Base-by-base conservation (phyloP, 2,329 filamentous ascomycete genomes). In the Lasiodiplodia hormozganensis region DNA sequence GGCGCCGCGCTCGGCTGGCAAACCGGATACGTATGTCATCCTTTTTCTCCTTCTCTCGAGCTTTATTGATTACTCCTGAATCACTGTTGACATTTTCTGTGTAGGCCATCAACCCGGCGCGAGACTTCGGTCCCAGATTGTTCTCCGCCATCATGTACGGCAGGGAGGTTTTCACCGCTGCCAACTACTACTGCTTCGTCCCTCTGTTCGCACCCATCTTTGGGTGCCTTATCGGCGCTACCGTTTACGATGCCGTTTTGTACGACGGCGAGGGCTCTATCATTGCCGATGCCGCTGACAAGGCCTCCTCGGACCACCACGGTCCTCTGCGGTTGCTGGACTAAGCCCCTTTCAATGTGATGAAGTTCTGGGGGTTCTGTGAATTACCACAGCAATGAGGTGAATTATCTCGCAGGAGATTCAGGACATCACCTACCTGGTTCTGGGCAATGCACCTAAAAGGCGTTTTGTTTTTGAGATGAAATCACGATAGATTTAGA, bases 1-100 rank as follows among this genome's bases (percentile, higher is more conserved):
- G 90, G 90, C 25, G 88, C 89, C 34, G 91, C 89, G 74, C 92
- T 92, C 73, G 91, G 91, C 8, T 92, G 89, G 89, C 87, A 93
- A 77, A 93, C 90, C 1, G 76, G 76, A 49, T 78, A 77, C 4
- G 75, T 74, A 54, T 8, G 62, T 49, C 7, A 21, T 18, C 10
- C 0, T 28, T 34, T 14, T 31, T 28, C 7, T 34, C 8, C 8
- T 34, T n/a, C n/a, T 31, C 31, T 31, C 10, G 7, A 31, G 31
- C 31, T 28, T 31, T n/a, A 16, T 21, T 28, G 1, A 25, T 25
- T 18, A 5, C 18, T 51, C 38, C 25, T 14, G 4, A 21, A 2
- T 36, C 1, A 11, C n/a, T 25, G 49, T 47, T 64, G 10, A 64
- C 23, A 10, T 52, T 34, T 23, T 40, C 34, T 90, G 90, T 40